Conservation (phyloP, 2,329 filamentous ascomycete species). For the Stagonosporopsis vannaccii region DNA sequence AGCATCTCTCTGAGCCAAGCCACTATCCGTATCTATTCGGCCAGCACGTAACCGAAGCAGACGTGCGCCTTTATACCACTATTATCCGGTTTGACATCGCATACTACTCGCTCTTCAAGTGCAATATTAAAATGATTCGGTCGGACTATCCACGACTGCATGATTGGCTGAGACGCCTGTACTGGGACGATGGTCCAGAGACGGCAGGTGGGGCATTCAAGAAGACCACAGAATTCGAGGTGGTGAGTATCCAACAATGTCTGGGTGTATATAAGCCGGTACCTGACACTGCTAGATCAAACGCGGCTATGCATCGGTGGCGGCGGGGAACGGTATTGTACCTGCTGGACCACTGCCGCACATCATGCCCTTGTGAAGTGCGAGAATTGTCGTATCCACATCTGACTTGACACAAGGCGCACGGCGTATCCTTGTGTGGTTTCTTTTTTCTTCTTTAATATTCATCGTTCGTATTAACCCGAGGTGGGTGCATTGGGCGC, state of each 20-base stretch:
- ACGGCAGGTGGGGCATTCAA: slow-evolving; percentile 40
- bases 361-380: slow-evolving; percentile 27
- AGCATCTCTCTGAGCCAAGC: slow-evolving; percentile 64
- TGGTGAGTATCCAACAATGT: slow-evolving; percentile 15
- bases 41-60: slow-evolving; percentile 58
- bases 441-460: too few relatives aligned
- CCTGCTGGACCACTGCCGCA: slow-evolving; percentile 30
- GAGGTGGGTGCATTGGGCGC: too few relatives aligned
- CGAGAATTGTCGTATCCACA: too few relatives aligned
- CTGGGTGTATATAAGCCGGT: not conserved
- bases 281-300: slow-evolving; percentile 35
- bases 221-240: slow-evolving; percentile 38
- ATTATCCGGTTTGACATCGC: slow-evolving; percentile 66
- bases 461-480: too few relatives aligned
- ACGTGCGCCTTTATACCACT: slow-evolving; percentile 61
- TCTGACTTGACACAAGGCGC: too few relatives aligned
- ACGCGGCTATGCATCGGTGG: slow-evolving; percentile 37
- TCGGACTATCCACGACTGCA: slow-evolving; percentile 83
- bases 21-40: slow-evolving; percentile 77
- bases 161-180: slow-evolving; percentile 79
- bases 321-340: slow-evolving; percentile 32
- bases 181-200: slow-evolving; percentile 69
- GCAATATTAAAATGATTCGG: slow-evolving; percentile 84
- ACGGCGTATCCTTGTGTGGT: too few relatives aligned
- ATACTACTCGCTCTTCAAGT: slow-evolving; percentile 68